Percentiles rank a stretch among this genome's conserved stretches.
phyloP scores from a whole-genome alignment of 345 rosid species.

The Bretschneidera sinensis region DNA sequence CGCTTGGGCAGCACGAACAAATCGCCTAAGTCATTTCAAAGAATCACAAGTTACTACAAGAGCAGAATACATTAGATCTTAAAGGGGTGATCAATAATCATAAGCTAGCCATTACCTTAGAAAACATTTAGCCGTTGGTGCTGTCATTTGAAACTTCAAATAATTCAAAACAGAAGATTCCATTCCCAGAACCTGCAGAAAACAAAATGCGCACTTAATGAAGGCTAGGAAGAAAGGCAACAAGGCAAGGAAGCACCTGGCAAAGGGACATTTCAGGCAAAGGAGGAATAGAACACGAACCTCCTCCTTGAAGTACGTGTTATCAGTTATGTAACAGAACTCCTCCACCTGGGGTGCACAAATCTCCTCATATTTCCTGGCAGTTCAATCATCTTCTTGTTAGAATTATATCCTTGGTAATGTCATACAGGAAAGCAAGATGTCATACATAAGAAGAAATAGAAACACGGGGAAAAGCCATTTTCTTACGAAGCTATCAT shows the following conservation, averaged over 20 bases:
- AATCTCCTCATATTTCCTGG: conserved; percentile 90
- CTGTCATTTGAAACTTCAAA: conserved; percentile 89
- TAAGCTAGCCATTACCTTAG: conserved; percentile 45
- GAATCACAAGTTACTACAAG: conserved; percentile 12
- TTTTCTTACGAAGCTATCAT: conserved; percentile 85
- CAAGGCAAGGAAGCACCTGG: conserved; percentile 4
- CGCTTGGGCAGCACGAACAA: conserved; percentile 85
- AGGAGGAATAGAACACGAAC: conserved; percentile 24
- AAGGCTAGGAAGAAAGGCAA: background rate
- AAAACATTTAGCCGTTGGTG: conserved; percentile 85
- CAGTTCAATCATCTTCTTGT: conserved; percentile 11
- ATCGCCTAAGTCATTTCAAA: conserved; percentile 49
- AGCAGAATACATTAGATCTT: background rate
- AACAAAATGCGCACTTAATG: background rate
- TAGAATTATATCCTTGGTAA: conserved; percentile 3
- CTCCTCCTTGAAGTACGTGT: conserved; percentile 86
- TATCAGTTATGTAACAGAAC: conserved; percentile 92
- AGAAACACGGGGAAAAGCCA: background rate
- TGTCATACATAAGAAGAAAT: background rate
- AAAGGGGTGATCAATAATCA: background rate
- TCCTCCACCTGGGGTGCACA: conserved; percentile 92
- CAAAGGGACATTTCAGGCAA: background rate
- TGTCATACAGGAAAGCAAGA: too few species aligned
- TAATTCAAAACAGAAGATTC: conserved; percentile 78
- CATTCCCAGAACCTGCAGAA: conserved; percentile 76